Evolutionary conservation across 1,139 yeast genomes (phyloP), one percentile per base, ranked within the genome.

Genomic region (Blastobotrys aristatus): DNA sequence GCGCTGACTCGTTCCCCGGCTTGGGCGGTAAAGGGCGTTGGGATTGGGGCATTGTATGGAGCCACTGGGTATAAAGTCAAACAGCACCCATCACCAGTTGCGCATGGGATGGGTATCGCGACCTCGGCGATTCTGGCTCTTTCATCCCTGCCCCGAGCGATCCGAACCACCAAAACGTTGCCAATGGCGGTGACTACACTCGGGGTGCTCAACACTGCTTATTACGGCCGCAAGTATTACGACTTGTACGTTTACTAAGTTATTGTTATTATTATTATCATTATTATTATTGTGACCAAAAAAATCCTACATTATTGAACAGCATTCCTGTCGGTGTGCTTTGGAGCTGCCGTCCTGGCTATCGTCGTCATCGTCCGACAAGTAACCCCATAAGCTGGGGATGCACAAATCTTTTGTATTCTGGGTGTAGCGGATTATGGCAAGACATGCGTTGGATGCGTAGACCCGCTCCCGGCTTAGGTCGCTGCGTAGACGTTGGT

Each of bases 31-130:
- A 95, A 94, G 2, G 97, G 97, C 29, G 60, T 82, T 8, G 71
- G 83, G 0, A 73, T 88, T 54, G 80, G 94, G 10, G 73, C 78
- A 4, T 65, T 84, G 38, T 90, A 81, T 65, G 94, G 88, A 18
- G 64, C 74, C 49, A 84, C 96, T 1, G 96, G 95, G 31, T 85
- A 86, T 66, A 72, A 89, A 55, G 76, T 78, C 54, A 81, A 80
- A 51, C 5, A 36, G 7, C 27, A 36, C 5, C 11, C 20, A 13
- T 10, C 29, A 21, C 88, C 85, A 62, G 79, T 79, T 69, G 97
- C 96, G 30, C 73, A 89, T 55, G 92, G 86, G 63, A 63, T 84
- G 37, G 96, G 96, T 0, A 70, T 88, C 47, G 85, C 82, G 8
- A 77, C 90, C 1, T 82, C 95, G 20, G 60, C 79, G 1, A 61